phyloP scores from a whole-genome alignment of 495 filamentous ascomycete genomes.

The Choiromyces venosus region DNA sequence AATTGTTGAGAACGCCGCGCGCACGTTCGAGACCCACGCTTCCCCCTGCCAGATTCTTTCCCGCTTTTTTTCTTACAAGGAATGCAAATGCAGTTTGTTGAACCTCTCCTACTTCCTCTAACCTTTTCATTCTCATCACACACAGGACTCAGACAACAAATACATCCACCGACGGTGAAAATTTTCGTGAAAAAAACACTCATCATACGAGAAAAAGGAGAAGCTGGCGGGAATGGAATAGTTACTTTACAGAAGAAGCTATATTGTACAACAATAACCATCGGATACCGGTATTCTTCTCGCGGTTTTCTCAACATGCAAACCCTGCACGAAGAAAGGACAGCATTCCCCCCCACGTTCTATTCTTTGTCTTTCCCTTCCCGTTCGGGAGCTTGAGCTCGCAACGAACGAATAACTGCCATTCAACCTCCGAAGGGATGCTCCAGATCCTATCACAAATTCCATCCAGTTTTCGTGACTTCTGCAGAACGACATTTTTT shows the following conservation, averaged over 20 bases:
- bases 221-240: not conserved
- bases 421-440: not conserved
- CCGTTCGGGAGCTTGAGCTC: not conserved
- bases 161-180: not conserved
- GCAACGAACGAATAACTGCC: not conserved
- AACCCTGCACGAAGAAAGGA: not conserved
- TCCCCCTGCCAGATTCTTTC: not conserved
- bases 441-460: not conserved
- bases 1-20: not conserved
- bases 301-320: not conserved
- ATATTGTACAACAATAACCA: not conserved
- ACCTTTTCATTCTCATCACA: not conserved
- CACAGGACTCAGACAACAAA: not conserved
- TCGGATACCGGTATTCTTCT: not conserved
- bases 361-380: not conserved
- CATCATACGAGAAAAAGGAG: not conserved
- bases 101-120: not conserved
- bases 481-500: not conserved
- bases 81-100: not conserved
- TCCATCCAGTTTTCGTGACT: not conserved
- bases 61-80: not conserved
- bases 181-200: not conserved
- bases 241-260: not conserved
- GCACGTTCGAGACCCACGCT: not conserved
- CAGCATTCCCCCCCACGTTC: not conserved